Evolutionary conservation across 208 protist genomes (phyloP).

Genomic region (Leishmania martiniquensis): DNA sequence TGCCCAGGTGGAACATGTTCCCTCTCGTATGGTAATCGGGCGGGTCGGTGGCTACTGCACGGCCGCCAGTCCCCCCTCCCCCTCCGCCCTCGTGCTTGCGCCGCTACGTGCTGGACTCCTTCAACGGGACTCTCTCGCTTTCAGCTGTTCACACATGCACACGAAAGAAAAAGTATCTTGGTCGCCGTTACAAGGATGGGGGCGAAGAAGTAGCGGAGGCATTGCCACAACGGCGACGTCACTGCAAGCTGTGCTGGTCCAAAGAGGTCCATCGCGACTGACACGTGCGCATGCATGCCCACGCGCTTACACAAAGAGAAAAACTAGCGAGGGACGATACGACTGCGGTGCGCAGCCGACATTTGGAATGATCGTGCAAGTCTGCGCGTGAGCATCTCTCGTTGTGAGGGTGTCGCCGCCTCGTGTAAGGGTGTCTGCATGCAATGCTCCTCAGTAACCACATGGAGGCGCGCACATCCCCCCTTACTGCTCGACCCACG

Average conservation of each 20-base stretch:
- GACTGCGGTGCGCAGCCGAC: too few relatives aligned
- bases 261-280: background rate
- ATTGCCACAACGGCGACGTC: background rate
- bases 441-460: too few relatives aligned
- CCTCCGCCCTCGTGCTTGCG: background rate
- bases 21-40: slow-evolving; percentile 34
- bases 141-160: background rate
- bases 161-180: background rate
- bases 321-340: background rate
- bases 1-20: slow-evolving; percentile 60
- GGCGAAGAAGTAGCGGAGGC: too few relatives aligned
- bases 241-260: background rate
- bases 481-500: background rate
- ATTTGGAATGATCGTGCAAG: too few relatives aligned
- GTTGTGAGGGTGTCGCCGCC: too few relatives aligned
- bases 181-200: background rate
- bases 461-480: background rate
- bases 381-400: too few relatives aligned
- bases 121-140: background rate
- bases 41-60: background rate
- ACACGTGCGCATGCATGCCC: background rate
- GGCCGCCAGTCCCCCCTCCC: background rate
- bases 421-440: too few relatives aligned
- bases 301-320: background rate
- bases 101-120: background rate